Evolutionary conservation across 2,329 filamentous ascomycete species (phyloP).

Genomic region (Diaporthe humulicola): DNA sequence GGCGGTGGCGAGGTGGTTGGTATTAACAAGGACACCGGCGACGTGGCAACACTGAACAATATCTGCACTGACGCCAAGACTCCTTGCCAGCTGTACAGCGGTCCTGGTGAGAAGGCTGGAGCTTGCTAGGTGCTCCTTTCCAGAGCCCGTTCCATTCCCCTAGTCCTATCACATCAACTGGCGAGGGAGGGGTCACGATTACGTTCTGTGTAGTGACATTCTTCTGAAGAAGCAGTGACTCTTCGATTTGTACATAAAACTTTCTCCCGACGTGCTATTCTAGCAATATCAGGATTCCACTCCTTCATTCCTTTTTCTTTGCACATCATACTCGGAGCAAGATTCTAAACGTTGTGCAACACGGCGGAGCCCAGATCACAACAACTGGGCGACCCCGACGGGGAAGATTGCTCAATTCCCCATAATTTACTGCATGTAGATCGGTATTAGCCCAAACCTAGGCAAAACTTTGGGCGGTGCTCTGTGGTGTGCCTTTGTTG

Average conservation of each 20-base stretch:
- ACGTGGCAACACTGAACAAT: neutral
- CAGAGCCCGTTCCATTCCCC: too few species aligned
- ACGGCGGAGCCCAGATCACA: neutral
- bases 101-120: slow-evolving; percentile 5
- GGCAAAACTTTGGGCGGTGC: neutral
- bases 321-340: neutral
- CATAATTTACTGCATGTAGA: neutral
- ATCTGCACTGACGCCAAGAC: slow-evolving; percentile 11
- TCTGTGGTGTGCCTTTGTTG: neutral
- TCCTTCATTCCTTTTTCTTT: neutral
- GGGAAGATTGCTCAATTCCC: neutral
- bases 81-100: neutral
- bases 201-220: neutral
- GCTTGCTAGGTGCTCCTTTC: neutral
- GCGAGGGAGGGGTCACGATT: neutral
- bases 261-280: neutral
- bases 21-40: neutral
- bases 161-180: neutral
- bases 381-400: neutral
- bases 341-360: neutral
- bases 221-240: neutral
- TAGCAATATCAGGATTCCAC: neutral
- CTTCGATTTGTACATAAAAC: neutral
- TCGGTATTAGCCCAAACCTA: neutral
- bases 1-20: neutral